These are phyloP conservation scores for Garcileccinum viscosum DNA, from an alignment of 1,284 basidiomycete species.

Conservation along the genomic window DNA sequence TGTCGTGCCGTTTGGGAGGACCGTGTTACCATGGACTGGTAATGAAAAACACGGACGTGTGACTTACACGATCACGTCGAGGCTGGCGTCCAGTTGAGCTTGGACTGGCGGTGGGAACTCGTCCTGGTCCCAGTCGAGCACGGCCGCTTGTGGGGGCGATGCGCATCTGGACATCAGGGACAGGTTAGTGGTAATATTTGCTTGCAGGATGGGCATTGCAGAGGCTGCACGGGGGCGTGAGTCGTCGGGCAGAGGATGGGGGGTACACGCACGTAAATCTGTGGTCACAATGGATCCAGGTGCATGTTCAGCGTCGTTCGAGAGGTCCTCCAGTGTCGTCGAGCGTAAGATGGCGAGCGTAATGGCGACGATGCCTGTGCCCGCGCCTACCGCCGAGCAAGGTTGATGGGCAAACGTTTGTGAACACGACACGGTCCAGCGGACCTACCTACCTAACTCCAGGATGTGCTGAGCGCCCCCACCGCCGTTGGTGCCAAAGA, in stretches of 20 bases:
- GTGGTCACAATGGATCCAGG: conserved; percentile 64
- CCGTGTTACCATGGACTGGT: neutral
- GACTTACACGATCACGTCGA: conserved; percentile 66
- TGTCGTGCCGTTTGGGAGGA: conserved; percentile 34
- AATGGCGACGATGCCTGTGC: conserved; percentile 81
- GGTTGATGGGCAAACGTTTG: neutral
- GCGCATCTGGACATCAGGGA: conserved; percentile 38
- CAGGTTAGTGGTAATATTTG: conserved; percentile 68
- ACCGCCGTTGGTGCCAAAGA: conserved; percentile 46
- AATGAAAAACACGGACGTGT: neutral
- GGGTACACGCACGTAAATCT: conserved; percentile 67
- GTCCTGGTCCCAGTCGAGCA: conserved; percentile 79
- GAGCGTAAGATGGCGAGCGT: conserved; percentile 62
- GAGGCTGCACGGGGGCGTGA: conserved; percentile 56
- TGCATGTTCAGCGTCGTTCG: conserved; percentile 10
- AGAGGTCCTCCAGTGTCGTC: conserved; percentile 18
- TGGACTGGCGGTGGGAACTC: conserved; percentile 54
- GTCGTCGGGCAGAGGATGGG: neutral
- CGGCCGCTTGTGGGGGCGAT: conserved; percentile 44
- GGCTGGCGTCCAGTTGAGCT: conserved; percentile 45
- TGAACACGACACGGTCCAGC: neutral
- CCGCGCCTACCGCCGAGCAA: conserved; percentile 60
- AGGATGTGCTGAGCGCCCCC: conserved; percentile 48
- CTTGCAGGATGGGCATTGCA: conserved; percentile 77
- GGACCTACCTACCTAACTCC: conserved; percentile 65